A percentile compares a stretch with the other conserved stretches of the same genome.
phyloP scores from a whole-genome alignment of 225 moss, liverwort and hornwort species.

The Rhytidiadelphus loreus region DNA sequence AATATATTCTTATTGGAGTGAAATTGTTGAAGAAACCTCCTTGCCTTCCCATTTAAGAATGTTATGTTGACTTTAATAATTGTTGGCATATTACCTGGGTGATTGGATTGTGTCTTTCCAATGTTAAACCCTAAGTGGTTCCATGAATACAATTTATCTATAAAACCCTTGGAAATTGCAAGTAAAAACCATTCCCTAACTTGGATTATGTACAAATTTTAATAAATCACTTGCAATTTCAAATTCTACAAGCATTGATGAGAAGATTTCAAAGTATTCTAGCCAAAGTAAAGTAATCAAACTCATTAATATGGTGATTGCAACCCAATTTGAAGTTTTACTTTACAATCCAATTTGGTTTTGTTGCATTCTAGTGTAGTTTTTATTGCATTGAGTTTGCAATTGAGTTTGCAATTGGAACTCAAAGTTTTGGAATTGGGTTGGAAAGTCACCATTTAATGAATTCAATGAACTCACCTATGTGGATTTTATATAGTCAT shows the following conservation, averaged over 20 bases:
- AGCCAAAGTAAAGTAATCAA: not conserved
- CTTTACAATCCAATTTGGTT: accelerated
- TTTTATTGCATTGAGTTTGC: not conserved
- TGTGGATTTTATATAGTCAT: accelerated
- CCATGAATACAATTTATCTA: not conserved
- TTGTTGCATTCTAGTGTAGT: not conserved
- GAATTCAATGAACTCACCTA: not conserved
- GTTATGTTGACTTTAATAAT: not conserved
- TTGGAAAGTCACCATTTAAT: not conserved
- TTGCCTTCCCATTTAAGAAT: not conserved
- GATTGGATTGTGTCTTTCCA: accelerated
- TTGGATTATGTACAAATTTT: not conserved
- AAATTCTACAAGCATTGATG: not conserved
- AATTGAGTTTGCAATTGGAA: not conserved
- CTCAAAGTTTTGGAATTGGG: not conserved
- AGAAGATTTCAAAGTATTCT: not conserved
- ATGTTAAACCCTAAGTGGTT: accelerated
- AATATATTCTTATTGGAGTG: not conserved
- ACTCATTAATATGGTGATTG: not conserved
- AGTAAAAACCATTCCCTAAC: accelerated
- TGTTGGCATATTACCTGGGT: accelerated
- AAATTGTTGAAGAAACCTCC: not conserved
- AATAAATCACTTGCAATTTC: accelerated
- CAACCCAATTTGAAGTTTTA: accelerated
- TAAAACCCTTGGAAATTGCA: not conserved